Evolutionary conservation across 2,329 filamentous ascomycete genomes (phyloP).

Genomic region (Neobulgaria alba): DNA sequence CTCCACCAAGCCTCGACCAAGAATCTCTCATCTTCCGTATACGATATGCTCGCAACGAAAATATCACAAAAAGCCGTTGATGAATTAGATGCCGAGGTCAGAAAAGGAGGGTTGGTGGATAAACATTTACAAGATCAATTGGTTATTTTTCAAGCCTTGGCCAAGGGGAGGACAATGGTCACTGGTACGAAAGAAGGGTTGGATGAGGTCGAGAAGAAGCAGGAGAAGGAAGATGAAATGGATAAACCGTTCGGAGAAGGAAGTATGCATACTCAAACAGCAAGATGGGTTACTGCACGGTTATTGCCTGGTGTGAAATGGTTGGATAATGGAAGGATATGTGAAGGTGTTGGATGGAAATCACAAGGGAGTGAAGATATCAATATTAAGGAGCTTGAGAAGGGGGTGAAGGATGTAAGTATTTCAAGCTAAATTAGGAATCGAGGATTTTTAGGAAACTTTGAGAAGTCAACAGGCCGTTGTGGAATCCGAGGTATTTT

Average conservation of each 20-base stretch:
- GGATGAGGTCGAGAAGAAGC: slow-evolving; percentile 25
- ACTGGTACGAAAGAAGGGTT: slow-evolving; percentile 11
- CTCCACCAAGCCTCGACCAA: slow-evolving; percentile 34
- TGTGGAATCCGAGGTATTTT: too few relatives aligned
- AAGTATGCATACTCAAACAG: slow-evolving; percentile 48
- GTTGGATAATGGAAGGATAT: slow-evolving; percentile 42
- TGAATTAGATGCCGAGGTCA: slow-evolving; percentile 38
- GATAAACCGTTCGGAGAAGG: slow-evolving; percentile 53
- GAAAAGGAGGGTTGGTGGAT: slow-evolving; percentile 41
- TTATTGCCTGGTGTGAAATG: slow-evolving; percentile 41
- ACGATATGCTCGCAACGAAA: slow-evolving; percentile 28
- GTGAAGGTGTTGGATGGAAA: slow-evolving; percentile 37
- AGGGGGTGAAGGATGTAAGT: too few relatives aligned
- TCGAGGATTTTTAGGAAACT: too few relatives aligned
- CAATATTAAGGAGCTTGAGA: neutral
- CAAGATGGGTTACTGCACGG: slow-evolving; percentile 48
- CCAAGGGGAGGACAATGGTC: slow-evolving; percentile 38
- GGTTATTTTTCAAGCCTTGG: slow-evolving; percentile 50
- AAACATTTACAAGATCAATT: slow-evolving; percentile 53
- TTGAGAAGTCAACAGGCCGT: too few relatives aligned
- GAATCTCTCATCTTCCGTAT: slow-evolving; percentile 15
- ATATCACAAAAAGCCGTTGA: slow-evolving; percentile 39
- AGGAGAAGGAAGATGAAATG: slow-evolving; percentile 37
- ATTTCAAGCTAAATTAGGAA: too few relatives aligned
- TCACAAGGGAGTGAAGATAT: neutral